Percentiles rank a stretch among this genome's conserved stretches.
phyloP scores from a whole-genome alignment of 2,329 filamentous ascomycete genomes.

The Aspergillus fumigatus region DNA sequence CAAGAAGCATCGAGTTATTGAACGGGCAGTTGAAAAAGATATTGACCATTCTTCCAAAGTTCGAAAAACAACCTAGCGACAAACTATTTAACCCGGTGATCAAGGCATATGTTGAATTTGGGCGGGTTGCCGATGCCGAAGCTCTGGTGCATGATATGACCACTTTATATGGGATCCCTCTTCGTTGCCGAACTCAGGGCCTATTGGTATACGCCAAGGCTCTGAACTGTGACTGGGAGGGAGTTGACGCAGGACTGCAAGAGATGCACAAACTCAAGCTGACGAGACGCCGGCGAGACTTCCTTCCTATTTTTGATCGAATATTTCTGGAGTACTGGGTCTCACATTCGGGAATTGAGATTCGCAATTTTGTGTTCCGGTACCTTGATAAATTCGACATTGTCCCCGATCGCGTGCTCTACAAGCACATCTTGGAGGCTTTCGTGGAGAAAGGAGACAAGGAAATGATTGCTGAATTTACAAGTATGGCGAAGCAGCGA shows the following conservation, averaged over 20 bases:
- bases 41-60: conserved; percentile 21
- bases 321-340: conserved; percentile 41
- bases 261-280: conserved; percentile 34
- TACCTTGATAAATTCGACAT: conserved; percentile 34
- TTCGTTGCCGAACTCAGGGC: conserved; percentile 33
- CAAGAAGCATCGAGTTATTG: conserved; percentile 32
- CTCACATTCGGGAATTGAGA: conserved; percentile 29
- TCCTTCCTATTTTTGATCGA: conserved; percentile 34
- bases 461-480: conserved; percentile 29
- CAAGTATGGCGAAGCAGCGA: conserved; percentile 24
- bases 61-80: conserved; percentile 30
- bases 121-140: conserved; percentile 32
- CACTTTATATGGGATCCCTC: conserved; percentile 23
- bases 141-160: conserved; percentile 33
- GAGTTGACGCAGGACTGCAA: conserved; percentile 34
- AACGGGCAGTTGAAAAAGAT: conserved; percentile 31
- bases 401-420: conserved; percentile 35
- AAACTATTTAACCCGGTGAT: conserved; percentile 40
- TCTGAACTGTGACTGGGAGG: conserved; percentile 37
- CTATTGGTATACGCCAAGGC: conserved; percentile 36
- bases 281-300: conserved; percentile 25
- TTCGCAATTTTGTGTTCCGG: conserved; percentile 32
- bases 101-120: conserved; percentile 37
- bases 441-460: conserved; percentile 36
- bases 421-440: conserved; percentile 38